Evolutionary conservation across 2,329 filamentous ascomycete genomes (phyloP).

Genomic region (Tolypocladium tundrense): DNA sequence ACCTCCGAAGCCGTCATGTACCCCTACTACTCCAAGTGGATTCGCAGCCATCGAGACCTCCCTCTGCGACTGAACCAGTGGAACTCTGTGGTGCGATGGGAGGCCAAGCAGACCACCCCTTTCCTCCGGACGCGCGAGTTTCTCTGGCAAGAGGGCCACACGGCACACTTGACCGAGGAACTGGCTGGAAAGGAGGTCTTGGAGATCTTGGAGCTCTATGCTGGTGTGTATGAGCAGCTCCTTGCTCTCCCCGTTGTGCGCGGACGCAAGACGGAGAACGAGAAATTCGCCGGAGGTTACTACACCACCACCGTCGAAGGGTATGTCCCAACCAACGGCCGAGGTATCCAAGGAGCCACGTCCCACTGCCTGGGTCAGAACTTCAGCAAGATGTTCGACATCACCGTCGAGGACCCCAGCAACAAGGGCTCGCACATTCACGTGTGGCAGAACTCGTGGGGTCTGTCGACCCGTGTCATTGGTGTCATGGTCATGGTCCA

Average conservation of each 20-base stretch:
- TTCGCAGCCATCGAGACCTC: slow-evolving; percentile 89
- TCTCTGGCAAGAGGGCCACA: slow-evolving; percentile 94
- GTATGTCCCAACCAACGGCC: slow-evolving; percentile 90
- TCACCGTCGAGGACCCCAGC: slow-evolving; percentile 86
- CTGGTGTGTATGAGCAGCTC: slow-evolving; percentile 83
- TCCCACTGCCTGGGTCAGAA: slow-evolving; percentile 95
- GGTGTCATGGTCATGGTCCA: slow-evolving; percentile 99
- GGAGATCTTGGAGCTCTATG: slow-evolving; percentile 88
- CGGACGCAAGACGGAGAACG: slow-evolving; percentile 90
- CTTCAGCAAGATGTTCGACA: slow-evolving; percentile 99
- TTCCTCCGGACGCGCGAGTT: slow-evolving; percentile 94
- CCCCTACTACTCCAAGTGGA: slow-evolving; percentile 93
- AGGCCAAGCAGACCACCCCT: slow-evolving; percentile 83
- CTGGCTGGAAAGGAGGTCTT: slow-evolving; percentile 77
- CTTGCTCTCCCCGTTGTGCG: slow-evolving; percentile 92
- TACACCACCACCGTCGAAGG: slow-evolving; percentile 97
- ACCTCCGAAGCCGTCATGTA: slow-evolving; percentile 81
- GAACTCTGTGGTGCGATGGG: slow-evolving; percentile 90
- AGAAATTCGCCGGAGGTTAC: slow-evolving; percentile 94
- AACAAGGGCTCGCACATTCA: slow-evolving; percentile 71
- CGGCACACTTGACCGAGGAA: slow-evolving; percentile 76
- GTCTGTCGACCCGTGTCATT: slow-evolving; percentile 90
- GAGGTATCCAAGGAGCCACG: slow-evolving; percentile 92
- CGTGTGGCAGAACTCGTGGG: slow-evolving; percentile 99
- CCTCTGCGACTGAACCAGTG: slow-evolving; percentile 94